Percentiles rank a stretch among this genome's conserved stretches.
phyloP scores from a whole-genome alignment of 2,329 filamentous ascomycete genomes.

The Claviceps sp. region DNA sequence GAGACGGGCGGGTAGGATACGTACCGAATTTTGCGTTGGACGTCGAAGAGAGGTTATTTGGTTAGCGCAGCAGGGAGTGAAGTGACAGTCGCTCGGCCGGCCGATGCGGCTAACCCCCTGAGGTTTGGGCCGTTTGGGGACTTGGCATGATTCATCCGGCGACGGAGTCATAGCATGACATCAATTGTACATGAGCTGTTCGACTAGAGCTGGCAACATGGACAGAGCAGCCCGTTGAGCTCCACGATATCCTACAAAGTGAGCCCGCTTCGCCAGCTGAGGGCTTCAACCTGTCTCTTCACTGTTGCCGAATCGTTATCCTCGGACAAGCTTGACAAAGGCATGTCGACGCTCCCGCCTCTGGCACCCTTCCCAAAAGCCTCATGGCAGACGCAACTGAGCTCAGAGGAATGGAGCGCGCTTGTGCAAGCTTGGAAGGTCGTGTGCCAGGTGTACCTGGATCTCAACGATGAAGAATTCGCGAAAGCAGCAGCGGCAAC shows the following conservation, averaged over 20 bases:
- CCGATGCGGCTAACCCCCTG: neutral
- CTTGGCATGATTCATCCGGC: constrained; percentile 10
- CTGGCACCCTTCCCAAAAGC: constrained; percentile 67
- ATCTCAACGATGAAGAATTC: constrained; percentile 44
- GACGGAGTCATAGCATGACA: constrained; percentile 1
- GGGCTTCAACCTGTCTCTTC: neutral
- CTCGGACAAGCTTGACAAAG: constrained; percentile 16
- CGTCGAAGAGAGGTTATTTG: neutral
- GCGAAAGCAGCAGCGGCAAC: constrained; percentile 21
- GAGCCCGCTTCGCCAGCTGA: neutral
- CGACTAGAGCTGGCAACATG: neutral
- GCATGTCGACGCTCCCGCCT: constrained; percentile 32
- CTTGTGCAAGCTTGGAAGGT: constrained; percentile 66
- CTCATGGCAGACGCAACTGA: constrained; percentile 51
- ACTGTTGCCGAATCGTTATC: neutral
- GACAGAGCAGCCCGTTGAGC: neutral
- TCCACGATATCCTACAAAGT: neutral
- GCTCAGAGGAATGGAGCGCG: constrained; percentile 59
- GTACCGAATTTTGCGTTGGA: constrained; percentile 2
- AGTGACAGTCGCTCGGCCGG: neutral
- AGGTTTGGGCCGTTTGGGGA: neutral
- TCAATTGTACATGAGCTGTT: neutral
- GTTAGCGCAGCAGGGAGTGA: neutral
- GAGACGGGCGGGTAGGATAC: constrained; percentile 2
- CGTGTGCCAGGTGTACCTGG: constrained; percentile 52